Conservation (phyloP, 1,284 basidiomycete genomes). For the Porogramme epimiltina region DNA sequence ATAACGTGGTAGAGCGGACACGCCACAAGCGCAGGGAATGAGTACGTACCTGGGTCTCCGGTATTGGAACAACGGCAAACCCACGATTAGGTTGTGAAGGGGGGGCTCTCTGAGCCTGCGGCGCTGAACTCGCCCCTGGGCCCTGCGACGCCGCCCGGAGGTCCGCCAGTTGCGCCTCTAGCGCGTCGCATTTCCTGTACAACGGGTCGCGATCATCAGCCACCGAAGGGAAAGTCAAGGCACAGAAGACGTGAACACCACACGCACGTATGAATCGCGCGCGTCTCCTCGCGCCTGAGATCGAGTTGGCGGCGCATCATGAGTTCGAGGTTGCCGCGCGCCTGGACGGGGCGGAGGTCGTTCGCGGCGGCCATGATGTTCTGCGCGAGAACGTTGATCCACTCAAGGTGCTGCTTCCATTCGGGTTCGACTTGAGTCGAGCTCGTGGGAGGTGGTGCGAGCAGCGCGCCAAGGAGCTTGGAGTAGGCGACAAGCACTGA, state of each 20-base stretch:
- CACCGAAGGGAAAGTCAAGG: no score
- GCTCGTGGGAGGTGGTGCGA: constrained; percentile 60
- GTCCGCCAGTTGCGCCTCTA: constrained; percentile 62
- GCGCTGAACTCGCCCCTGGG: neutral
- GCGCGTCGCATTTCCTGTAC: constrained; percentile 63
- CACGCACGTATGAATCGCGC: constrained; percentile 61
- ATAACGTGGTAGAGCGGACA: no score
- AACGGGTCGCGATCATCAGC: neutral
- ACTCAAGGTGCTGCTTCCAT: constrained; percentile 72
- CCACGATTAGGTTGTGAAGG: no score
- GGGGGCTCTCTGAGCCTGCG: no score
- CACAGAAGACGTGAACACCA: neutral
- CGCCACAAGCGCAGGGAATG: neutral
- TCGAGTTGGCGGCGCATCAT: constrained; percentile 79
- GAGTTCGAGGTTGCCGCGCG: constrained; percentile 68
- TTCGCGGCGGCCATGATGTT: constrained; percentile 84
- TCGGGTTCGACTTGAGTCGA: constrained; percentile 50
- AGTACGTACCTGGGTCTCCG: neutral
- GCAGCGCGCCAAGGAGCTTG: constrained; percentile 58
- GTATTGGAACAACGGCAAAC: no score
- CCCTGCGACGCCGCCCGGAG: constrained; percentile 43
- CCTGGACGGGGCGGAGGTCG: constrained; percentile 80
- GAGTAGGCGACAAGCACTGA: constrained; percentile 76
- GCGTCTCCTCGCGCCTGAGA: constrained; percentile 68
- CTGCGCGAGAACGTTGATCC: constrained; percentile 74